Evolutionary conservation across 495 filamentous ascomycete species (phyloP), one percentile per base, ranked within the genome.

Genomic region (Penicillium nucicola): DNA sequence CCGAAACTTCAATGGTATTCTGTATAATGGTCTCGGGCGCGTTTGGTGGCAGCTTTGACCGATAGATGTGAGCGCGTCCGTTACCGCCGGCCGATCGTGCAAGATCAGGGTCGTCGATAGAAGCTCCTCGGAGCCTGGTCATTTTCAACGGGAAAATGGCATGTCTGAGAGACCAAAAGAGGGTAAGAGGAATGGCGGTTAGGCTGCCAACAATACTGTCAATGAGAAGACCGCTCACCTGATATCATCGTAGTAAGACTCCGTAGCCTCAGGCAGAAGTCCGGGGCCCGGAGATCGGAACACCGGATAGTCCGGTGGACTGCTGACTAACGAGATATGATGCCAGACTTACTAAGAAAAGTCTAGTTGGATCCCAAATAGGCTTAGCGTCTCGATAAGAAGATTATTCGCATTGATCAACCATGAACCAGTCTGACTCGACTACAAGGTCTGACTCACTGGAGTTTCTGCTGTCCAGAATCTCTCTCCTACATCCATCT

Each of bases 41-140:
- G 48, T 76, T 74, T 14, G 65, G 59, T 15, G 78, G 78, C 8
- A 81, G 60, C 50, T 77, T 75, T 37, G 70, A 71, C 32, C 66
- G 68, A 48, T 62, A 64, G 49, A 58, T 61, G 23, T 64, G 61
- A 23, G 60, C 54, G 38, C 65, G 61, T 45, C 66, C 65, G 32
- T 61, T 55, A 54, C 56, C 54, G 54, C 57, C 57, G 54, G 53
- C 35, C 18, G 54, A 46, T 33, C 58, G 68, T 41, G 67, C 51
- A 42, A 48, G 51, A 42, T 68, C 64, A 30, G 63, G 62, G 15
- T 66, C 68, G 52, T 68, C 66, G 41, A 71, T 53, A 31, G 73
- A 75, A 65, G 69, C 71, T 67, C 71, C 73, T 62, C 66, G 70
- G 65, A 73, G 67, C 66, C 72, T 74, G 42, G 71, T 74, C 73